Evolutionary conservation across 1,284 basidiomycete genomes (phyloP).

Genomic region (Apiotrichum veenhuisii): DNA sequence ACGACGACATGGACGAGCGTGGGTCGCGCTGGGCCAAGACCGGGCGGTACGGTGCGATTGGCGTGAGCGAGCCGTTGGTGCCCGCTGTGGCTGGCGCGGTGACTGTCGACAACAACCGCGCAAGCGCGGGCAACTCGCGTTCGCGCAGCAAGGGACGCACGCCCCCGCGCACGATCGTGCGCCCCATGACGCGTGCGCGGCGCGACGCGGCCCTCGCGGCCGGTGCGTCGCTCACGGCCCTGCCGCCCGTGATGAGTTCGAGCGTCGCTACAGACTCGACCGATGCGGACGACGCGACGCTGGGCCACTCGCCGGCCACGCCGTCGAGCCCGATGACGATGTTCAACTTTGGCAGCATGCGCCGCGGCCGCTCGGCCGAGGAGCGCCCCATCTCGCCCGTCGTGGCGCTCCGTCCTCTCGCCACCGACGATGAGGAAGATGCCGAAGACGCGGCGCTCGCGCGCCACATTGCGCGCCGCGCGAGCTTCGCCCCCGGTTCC

Average conservation of each 20-base stretch:
- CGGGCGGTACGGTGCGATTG: conserved; percentile 1
- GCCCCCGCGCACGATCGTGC: conserved; percentile 29
- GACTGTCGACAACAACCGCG: not conserved
- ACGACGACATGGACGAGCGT: not conserved
- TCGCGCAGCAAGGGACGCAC: conserved; percentile 36
- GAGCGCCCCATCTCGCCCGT: conserved; percentile 16
- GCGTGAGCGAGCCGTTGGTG: conserved; percentile 4
- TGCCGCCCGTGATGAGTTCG: conserved; percentile 3
- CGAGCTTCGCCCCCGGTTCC: conserved; percentile 3
- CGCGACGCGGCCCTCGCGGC: conserved; percentile 16
- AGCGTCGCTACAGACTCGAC: conserved; percentile 8
- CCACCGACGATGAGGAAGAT: conserved; percentile 7
- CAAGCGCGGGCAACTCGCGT: conserved; percentile 25
- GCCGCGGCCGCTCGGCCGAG: conserved; percentile 13
- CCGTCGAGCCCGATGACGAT: not conserved
- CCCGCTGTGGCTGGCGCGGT: not conserved
- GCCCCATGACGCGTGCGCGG: conserved; percentile 14
- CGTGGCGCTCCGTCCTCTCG: conserved; percentile 7
- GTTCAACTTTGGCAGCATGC: not conserved
- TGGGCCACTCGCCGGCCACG: not conserved
- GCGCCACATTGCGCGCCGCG: not conserved
- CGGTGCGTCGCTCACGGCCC: conserved; percentile 9
- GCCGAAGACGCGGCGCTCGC: conserved; percentile 4
- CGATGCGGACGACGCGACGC: conserved; percentile 10
- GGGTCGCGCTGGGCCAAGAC: not conserved